Evolutionary conservation across 2,329 filamentous ascomycete species (phyloP).

Genomic region (Xylariaceae sp.): DNA sequence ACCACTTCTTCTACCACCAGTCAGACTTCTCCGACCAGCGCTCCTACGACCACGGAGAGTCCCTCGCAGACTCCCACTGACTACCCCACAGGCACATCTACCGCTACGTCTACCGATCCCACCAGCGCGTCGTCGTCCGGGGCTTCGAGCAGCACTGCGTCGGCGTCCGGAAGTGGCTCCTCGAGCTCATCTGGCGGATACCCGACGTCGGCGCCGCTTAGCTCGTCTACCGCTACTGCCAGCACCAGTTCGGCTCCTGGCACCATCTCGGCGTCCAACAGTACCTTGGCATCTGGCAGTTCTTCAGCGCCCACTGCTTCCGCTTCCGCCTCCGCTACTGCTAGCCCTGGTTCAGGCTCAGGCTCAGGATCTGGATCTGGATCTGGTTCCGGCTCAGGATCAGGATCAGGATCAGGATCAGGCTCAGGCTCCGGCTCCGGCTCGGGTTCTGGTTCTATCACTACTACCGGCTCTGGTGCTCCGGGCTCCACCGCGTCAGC

Average conservation of each 20-base stretch:
- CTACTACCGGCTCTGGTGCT: background rate
- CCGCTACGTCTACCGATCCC: conserved; percentile 4
- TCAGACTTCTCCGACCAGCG: conserved; percentile 13
- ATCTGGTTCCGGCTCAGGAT: background rate
- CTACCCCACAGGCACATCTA: conserved; percentile 15
- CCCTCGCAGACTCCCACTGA: conserved; percentile 18
- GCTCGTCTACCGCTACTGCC: background rate
- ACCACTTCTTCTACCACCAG: conserved; percentile 15
- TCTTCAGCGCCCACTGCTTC: background rate
- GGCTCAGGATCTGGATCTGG: conserved; percentile 4
- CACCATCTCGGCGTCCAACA: conserved; percentile 8
- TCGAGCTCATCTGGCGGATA: background rate
- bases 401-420: too few species aligned
- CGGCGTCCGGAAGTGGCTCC: background rate
- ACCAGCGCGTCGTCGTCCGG: background rate
- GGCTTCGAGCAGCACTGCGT: background rate
- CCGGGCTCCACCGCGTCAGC: conserved; percentile 5
- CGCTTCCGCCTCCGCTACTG: background rate
- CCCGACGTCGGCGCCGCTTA: background rate
- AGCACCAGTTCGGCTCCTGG: background rate
- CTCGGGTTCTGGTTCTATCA: conserved; percentile 9
- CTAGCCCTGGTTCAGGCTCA: background rate
- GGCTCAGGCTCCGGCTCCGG: too few species aligned
- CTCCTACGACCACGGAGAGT: conserved; percentile 17
- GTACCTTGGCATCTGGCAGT: background rate